Evolutionary conservation across 176 grass and related monocot species (phyloP).

Genomic region (Aegilops speltoides): DNA sequence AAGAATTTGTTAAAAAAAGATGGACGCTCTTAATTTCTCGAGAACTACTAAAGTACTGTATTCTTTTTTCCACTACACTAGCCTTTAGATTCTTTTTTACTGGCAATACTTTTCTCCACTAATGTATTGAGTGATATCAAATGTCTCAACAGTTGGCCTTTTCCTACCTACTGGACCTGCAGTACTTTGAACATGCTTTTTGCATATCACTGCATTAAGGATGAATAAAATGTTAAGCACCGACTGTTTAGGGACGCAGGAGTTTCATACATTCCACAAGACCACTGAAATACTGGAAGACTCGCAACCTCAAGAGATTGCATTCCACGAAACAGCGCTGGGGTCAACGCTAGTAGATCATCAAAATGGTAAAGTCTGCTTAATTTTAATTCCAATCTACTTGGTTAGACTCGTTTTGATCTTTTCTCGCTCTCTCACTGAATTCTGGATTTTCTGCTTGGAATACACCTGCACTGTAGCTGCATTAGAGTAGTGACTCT

Average conservation of each 20-base stretch:
- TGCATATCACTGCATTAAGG: constrained; percentile 71
- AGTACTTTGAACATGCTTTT: constrained; percentile 59
- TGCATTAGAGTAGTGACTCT: background rate
- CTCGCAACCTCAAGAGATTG: constrained; percentile 22
- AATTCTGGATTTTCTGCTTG: constrained; percentile 10
- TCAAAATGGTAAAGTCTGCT: constrained; percentile 53
- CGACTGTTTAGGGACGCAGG: constrained; percentile 55
- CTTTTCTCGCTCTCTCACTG: background rate
- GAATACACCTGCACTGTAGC: background rate
- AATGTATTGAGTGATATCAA: constrained; percentile 54
- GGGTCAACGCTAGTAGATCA: constrained; percentile 32
- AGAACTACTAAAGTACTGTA: background rate
- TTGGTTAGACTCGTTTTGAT: background rate
- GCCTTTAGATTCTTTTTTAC: constrained; percentile 23
- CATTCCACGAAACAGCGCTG: constrained; percentile 27
- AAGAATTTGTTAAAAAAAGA: background rate
- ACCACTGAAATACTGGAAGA: constrained; percentile 46
- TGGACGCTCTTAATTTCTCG: background rate
- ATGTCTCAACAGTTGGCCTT: constrained; percentile 72
- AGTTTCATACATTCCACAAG: constrained; percentile 46
- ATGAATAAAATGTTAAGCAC: constrained; percentile 69
- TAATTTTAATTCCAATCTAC: background rate
- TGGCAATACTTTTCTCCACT: constrained; percentile 33
- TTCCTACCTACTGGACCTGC: constrained; percentile 60
- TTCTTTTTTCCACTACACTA: constrained; percentile 15